phyloP scores from a whole-genome alignment of 495 filamentous ascomycete species.

The Hypoxylon subgilvum region DNA sequence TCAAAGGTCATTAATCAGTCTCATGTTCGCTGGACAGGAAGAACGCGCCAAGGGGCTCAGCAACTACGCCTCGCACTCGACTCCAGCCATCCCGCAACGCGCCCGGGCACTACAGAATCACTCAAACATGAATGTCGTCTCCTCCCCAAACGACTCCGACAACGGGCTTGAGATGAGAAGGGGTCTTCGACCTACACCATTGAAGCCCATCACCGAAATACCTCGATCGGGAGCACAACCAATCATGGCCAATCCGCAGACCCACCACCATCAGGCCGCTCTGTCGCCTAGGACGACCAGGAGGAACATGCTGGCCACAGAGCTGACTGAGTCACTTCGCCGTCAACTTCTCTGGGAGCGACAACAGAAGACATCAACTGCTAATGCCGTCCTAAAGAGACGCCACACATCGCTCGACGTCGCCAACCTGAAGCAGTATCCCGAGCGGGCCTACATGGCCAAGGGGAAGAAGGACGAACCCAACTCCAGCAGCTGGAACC shows the following conservation, averaged over 20 bases:
- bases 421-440: slow-evolving; percentile 80
- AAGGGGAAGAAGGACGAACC: slow-evolving; percentile 48
- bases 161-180: slow-evolving; percentile 71
- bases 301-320: slow-evolving; percentile 94
- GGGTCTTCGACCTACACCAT: slow-evolving; percentile 47
- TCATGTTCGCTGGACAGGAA: slow-evolving; percentile 79
- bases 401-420: slow-evolving; percentile 90
- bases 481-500: slow-evolving; percentile 57
- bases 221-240: slow-evolving; percentile 76
- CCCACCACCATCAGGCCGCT: slow-evolving; percentile 66
- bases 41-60: slow-evolving; percentile 69
- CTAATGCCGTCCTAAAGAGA: slow-evolving; percentile 86
- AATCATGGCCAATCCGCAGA: slow-evolving; percentile 77
- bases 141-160: slow-evolving; percentile 73
- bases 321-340: slow-evolving; percentile 67
- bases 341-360: slow-evolving; percentile 57
- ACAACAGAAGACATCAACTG: slow-evolving; percentile 77
- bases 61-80: slow-evolving; percentile 75
- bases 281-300: slow-evolving; percentile 90
- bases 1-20: slow-evolving; percentile 84
- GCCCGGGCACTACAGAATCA: slow-evolving; percentile 75
- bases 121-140: slow-evolving; percentile 72
- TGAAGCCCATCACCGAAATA: slow-evolving; percentile 68
- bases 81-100: slow-evolving; percentile 75
- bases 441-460: slow-evolving; percentile 59